These are phyloP conservation scores for Yamadazyma tumulicola DNA, from an alignment of 805 yeast genomes.

Conservation along the genomic window DNA sequence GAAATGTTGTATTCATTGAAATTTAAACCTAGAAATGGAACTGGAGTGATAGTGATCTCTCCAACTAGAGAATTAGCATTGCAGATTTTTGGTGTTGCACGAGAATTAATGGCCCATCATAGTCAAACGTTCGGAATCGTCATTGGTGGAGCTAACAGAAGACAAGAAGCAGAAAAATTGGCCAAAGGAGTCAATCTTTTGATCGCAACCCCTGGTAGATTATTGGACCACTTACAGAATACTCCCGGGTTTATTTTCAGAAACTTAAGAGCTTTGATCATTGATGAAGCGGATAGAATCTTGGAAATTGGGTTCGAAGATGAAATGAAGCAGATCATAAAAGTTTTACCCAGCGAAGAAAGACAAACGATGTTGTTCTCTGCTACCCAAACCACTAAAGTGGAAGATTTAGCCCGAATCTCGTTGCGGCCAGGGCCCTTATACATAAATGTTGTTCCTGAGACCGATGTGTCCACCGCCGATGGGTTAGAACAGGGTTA, in stretches of 20 bases:
- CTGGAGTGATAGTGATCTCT: constrained; percentile 92
- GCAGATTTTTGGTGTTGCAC: constrained; percentile 96
- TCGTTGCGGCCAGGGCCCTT: constrained; percentile 91
- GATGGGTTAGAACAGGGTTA: constrained; percentile 98
- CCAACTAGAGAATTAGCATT: constrained; percentile 98
- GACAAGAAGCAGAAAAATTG: constrained; percentile 95
- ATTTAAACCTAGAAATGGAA: constrained; percentile 97
- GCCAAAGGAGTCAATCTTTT: constrained; percentile 89
- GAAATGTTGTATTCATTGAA: constrained; percentile 85
- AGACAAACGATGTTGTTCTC: constrained; percentile 97
- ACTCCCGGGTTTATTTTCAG: constrained; percentile 91
- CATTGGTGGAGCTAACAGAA: constrained; percentile 97
- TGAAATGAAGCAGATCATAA: constrained; percentile 96
- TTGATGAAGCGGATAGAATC: constrained; percentile 98
- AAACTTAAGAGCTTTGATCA: constrained; percentile 88
- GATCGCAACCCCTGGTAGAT: constrained; percentile 97
- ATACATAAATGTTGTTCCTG: constrained; percentile 89
- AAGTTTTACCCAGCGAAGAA: constrained; percentile 85
- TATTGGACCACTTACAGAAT: constrained; percentile 94
- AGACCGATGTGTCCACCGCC: constrained; percentile 82
- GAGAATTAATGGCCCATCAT: constrained; percentile 87
- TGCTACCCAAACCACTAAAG: constrained; percentile 99
- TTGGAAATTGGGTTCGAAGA: constrained; percentile 98
- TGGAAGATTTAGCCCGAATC: constrained; percentile 95
- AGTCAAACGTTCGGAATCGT: constrained; percentile 95